Conservation (phyloP, 805 yeast genomes). For the Wickerhamia fluorescens region DNA sequence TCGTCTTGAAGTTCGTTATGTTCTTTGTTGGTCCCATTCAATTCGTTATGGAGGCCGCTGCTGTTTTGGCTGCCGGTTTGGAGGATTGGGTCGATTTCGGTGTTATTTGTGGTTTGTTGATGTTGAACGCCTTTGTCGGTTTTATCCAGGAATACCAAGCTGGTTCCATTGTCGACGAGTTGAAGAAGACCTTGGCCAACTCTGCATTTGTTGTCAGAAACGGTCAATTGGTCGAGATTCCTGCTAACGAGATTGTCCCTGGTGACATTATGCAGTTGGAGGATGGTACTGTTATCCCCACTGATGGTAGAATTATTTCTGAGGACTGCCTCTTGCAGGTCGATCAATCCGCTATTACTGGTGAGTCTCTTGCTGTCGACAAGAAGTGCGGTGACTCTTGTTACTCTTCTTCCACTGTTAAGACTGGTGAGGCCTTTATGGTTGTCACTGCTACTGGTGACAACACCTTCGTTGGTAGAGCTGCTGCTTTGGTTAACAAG, state of each 20-base stretch:
- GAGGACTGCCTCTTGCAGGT: conserved; percentile 83
- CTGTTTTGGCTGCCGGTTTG: conserved; percentile 89
- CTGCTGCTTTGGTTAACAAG: conserved; percentile 93
- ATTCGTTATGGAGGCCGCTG: conserved; percentile 97
- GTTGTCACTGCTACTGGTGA: conserved; percentile 94
- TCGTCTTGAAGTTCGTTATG: conserved; percentile 71
- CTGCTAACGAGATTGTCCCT: conserved; percentile 83
- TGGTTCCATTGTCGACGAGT: conserved; percentile 94
- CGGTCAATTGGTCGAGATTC: conserved; percentile 68
- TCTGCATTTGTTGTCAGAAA: conserved; percentile 81
- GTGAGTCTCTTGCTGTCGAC: conserved; percentile 95
- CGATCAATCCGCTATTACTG: conserved; percentile 95
- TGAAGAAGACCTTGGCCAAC: conserved; percentile 91
- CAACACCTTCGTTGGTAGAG: conserved; percentile 93
- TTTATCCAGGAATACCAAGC: conserved; percentile 97
- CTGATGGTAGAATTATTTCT: conserved; percentile 85
- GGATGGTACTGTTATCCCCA: conserved; percentile 89
- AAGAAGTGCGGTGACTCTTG: conserved; percentile 81
- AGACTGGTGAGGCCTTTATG: conserved; percentile 94
- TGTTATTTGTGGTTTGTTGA: conserved; percentile 82
- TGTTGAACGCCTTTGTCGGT: conserved; percentile 90
- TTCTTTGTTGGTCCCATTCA: conserved; percentile 94
- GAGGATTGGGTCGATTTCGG: conserved; percentile 99
- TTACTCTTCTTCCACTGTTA: conserved; percentile 90
- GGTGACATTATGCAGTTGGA: conserved; percentile 91